Conservation (phyloP, 768 basidiomycete genomes). For the Russula dissimulans region DNA sequence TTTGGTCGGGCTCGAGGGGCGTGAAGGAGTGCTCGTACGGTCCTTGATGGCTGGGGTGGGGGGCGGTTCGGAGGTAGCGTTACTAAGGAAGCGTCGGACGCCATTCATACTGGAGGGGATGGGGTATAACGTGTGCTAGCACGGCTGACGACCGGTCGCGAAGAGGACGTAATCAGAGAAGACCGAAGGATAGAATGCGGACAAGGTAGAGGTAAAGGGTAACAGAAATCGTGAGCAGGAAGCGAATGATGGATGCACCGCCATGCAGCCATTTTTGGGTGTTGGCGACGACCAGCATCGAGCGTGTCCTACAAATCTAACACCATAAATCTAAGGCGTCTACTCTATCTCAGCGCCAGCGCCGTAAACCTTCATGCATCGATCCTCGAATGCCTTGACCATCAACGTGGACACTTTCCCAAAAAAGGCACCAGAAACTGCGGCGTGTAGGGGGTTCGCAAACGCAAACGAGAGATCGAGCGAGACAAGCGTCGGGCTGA, state of each 20-base stretch:
- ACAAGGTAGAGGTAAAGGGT: no score
- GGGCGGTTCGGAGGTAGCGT: neutral
- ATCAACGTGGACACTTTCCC: conserved; percentile 80
- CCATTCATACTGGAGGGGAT: conserved; percentile 24
- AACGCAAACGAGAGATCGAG: conserved; percentile 84
- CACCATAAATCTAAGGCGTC: neutral
- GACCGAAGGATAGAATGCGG: neutral
- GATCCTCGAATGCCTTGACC: conserved; percentile 87
- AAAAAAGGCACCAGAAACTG: conserved; percentile 77
- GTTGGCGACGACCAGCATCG: no score
- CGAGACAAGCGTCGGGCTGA: conserved; percentile 66
- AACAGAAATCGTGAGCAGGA: neutral
- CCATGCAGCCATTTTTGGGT: no score
- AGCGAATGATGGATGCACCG: no score
- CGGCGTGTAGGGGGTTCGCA: conserved; percentile 75
- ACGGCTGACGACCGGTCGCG: neutral
- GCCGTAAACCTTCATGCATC: conserved; percentile 70
- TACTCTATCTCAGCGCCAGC: conserved; percentile 14
- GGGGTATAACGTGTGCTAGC: neutral
- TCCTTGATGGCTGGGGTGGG: neutral
- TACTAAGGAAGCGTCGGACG: conserved; percentile 26
- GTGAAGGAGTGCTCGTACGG: conserved; percentile 16
- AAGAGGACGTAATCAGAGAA: no score
- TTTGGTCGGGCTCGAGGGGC: conserved; percentile 17
- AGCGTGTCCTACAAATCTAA: neutral